Evolutionary conservation across 768 basidiomycete species (phyloP).

Genomic region (Termitomyces sp.): DNA sequence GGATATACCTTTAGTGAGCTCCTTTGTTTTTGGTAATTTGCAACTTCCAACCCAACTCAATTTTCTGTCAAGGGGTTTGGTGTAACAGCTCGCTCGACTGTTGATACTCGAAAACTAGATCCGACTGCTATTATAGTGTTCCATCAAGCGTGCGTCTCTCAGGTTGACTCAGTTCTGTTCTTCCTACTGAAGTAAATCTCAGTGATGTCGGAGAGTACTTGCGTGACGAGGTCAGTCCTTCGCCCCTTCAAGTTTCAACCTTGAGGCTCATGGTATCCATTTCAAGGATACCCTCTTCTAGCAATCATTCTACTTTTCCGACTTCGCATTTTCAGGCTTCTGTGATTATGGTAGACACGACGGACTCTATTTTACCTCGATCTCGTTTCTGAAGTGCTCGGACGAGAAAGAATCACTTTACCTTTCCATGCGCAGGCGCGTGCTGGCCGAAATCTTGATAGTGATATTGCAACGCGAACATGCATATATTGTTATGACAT

Average conservation of each 20-base stretch:
- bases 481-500: neutral
- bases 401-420: constrained; percentile 21
- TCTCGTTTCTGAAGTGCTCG: constrained; percentile 41
- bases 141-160: constrained; percentile 80
- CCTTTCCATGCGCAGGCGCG: constrained; percentile 12
- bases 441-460: constrained; percentile 6
- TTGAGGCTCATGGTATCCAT: constrained; percentile 7
- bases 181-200: constrained; percentile 2
- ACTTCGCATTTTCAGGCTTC: neutral
- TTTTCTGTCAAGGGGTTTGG: constrained; percentile 77
- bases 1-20: constrained; percentile 81
- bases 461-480: constrained; percentile 1
- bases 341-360: constrained; percentile 9
- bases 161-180: neutral
- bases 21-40: neutral
- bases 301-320: constrained; percentile 7
- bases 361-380: constrained; percentile 14
- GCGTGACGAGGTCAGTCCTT: constrained; percentile 76
- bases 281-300: constrained; percentile 75
- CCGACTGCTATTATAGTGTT: constrained; percentile 97
- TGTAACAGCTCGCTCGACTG: constrained; percentile 90
- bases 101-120: constrained; percentile 95
- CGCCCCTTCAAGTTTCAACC: neutral
- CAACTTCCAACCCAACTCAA: constrained; percentile 1
- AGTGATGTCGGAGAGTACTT: constrained; percentile 98